Evolutionary conservation across 441 rosid species (phyloP).

Genomic region (Pelargonium fulgidum): DNA sequence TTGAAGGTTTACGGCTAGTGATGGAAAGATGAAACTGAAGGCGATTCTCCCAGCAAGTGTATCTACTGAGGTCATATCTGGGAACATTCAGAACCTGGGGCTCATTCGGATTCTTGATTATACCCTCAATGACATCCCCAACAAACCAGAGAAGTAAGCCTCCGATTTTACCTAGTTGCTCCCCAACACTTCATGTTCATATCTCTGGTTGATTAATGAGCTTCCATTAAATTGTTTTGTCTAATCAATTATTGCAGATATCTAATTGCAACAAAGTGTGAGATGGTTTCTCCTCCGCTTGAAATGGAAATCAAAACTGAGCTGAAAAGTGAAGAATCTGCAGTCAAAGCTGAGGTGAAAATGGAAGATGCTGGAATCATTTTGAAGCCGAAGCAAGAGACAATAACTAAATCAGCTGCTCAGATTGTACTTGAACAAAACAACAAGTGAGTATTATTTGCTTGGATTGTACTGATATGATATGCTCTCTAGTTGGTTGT

Average conservation of each 20-base stretch:
- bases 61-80: constrained; percentile 53
- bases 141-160: constrained; percentile 65
- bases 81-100: constrained; percentile 62
- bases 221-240: not conserved
- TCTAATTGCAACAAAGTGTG: constrained; percentile 66
- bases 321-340: constrained; percentile 24
- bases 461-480: not conserved
- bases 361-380: constrained; percentile 29
- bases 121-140: constrained; percentile 70
- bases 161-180: not conserved
- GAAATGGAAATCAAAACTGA: constrained; percentile 47
- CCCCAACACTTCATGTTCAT: not conserved
- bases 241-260: constrained; percentile 34
- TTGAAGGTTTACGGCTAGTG: constrained; percentile 64
- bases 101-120: constrained; percentile 64
- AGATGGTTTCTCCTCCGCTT: constrained; percentile 58
- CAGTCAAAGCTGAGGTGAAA: constrained; percentile 28
- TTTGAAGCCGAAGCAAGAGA: constrained; percentile 64
- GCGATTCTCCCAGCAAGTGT: constrained; percentile 56
- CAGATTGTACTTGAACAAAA: constrained; percentile 73
- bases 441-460: constrained; percentile 44
- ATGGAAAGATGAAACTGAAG: constrained; percentile 58
- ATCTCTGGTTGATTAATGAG: not conserved
- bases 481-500: not conserved
- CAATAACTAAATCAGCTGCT: constrained; percentile 67